phyloP scores from a whole-genome alignment of 768 basidiomycete genomes.

The Tylopilus sp. region DNA sequence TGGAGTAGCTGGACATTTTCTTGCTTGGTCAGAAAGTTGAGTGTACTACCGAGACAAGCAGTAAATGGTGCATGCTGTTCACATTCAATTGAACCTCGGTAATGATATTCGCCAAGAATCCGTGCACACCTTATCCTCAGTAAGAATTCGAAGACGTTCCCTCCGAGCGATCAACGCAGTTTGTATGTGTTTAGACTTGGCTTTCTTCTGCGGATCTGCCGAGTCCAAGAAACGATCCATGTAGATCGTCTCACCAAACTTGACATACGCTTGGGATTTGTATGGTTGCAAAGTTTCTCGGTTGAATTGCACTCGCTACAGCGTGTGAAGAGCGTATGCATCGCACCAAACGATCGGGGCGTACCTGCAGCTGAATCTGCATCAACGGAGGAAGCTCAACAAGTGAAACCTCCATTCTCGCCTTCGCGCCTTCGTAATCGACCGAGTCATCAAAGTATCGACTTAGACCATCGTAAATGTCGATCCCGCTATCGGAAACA shows the following conservation, averaged over 20 bases:
- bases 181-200: constrained; percentile 67
- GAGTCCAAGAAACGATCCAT: constrained; percentile 91
- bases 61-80: constrained; percentile 59
- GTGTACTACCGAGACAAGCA: constrained; percentile 51
- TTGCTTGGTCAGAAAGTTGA: constrained; percentile 55
- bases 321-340: constrained; percentile 7
- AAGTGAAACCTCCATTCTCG: constrained; percentile 81
- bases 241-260: constrained; percentile 80
- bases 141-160: constrained; percentile 63
- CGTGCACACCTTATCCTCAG: constrained; percentile 64
- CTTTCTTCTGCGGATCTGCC: constrained; percentile 67
- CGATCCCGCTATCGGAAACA: constrained; percentile 83
- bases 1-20: constrained; percentile 42
- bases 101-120: neutral
- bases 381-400: constrained; percentile 86
- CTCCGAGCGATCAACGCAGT: constrained; percentile 58
- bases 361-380: constrained; percentile 93
- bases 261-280: constrained; percentile 95
- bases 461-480: constrained; percentile 91
- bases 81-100: neutral
- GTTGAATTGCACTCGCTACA: constrained; percentile 90
- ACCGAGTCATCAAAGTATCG: constrained; percentile 88
- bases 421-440: constrained; percentile 84
- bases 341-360: constrained; percentile 13
- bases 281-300: constrained; percentile 86